Evolutionary conservation across 768 basidiomycete genomes (phyloP).

Genomic region (Leccinum aurantiacum): DNA sequence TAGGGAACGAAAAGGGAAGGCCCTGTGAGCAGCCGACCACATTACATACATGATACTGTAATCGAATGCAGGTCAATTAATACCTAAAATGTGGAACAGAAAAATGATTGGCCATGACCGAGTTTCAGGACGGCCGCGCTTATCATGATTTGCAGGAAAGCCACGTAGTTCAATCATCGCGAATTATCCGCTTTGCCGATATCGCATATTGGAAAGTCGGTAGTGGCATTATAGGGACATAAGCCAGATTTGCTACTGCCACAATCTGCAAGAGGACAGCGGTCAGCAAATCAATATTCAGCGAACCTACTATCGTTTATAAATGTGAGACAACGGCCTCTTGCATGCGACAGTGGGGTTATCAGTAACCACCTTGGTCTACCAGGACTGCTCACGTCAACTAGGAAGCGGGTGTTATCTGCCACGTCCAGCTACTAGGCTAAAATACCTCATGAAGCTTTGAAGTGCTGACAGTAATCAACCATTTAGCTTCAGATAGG

Average conservation of each 20-base stretch:
- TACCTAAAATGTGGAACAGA: slow-evolving; percentile 9
- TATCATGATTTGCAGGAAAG: neutral
- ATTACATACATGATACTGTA: neutral
- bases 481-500: neutral
- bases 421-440: neutral
- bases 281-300: too few species aligned
- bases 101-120: neutral
- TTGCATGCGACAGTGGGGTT: neutral
- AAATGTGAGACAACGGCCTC: neutral
- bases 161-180: neutral
- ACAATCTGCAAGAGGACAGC: too few species aligned
- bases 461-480: neutral
- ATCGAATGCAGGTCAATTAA: neutral
- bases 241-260: neutral
- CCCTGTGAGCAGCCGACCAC: neutral
- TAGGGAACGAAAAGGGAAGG: neutral
- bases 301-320: neutral
- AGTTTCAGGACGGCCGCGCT: slow-evolving; percentile 38
- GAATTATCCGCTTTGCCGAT: neutral
- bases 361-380: too few species aligned
- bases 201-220: neutral
- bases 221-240: neutral
- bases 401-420: too few species aligned
- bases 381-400: neutral
- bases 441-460: neutral